Conservation (phyloP, 805 yeast species). For the Ogataea methylovora region DNA sequence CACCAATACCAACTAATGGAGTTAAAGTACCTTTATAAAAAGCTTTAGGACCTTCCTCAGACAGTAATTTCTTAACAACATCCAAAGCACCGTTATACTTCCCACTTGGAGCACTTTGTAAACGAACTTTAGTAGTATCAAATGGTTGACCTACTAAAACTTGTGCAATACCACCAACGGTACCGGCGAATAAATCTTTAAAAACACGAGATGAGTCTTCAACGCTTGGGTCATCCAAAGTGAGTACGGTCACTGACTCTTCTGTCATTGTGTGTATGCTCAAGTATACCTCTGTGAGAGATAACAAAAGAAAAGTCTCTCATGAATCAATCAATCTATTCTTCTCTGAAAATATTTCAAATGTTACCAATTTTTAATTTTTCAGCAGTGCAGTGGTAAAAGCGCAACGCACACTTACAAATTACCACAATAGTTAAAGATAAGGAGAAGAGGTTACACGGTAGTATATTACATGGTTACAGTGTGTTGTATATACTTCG, state of each 20-base stretch:
- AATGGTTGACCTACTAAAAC: conserved; percentile 95
- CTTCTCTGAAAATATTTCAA: no score
- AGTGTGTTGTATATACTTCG: no score
- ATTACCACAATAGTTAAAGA: no score
- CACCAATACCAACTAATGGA: conserved; percentile 94
- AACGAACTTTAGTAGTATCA: conserved; percentile 88
- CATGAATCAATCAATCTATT: no score
- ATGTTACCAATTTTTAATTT: no score
- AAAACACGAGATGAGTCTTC: conserved; percentile 33
- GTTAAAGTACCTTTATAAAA: conserved; percentile 93
- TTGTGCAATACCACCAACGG: conserved; percentile 93
- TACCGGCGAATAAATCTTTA: conserved; percentile 85
- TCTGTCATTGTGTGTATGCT: conserved; percentile 14
- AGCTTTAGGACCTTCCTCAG: conserved; percentile 77
- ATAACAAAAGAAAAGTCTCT: conserved; percentile 1
- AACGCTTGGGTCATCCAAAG: conserved; percentile 17
- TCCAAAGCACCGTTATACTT: conserved; percentile 64
- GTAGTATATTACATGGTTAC: no score
- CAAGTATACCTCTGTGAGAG: neutral
- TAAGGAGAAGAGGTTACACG: no score
- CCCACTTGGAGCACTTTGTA: conserved; percentile 82
- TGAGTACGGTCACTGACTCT: conserved; percentile 16
- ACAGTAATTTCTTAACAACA: conserved; percentile 62
- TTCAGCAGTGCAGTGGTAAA: no score
- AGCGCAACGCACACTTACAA: no score